These are phyloP conservation scores for Posidonia oceanica DNA, from an alignment of 116 monocot genomes.

Conservation along the genomic window DNA sequence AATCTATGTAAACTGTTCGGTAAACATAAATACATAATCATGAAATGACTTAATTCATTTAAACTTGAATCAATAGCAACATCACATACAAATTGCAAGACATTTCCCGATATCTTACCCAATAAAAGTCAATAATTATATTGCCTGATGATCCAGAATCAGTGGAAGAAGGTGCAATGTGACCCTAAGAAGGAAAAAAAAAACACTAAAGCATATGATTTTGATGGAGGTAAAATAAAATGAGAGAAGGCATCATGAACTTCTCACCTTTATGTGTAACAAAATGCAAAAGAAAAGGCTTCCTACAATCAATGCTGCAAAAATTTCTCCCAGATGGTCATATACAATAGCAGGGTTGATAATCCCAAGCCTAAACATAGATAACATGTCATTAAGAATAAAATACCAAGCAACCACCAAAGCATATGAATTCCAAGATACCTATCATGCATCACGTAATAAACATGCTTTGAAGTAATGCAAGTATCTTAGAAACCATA, in stretches of 20 bases:
- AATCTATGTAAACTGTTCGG: too few relatives aligned
- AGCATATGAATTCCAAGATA: neutral
- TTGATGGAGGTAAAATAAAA: neutral
- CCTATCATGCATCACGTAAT: too few relatives aligned
- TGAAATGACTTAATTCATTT: neutral
- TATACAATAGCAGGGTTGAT: slow-evolving; percentile 86
- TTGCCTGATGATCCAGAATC: slow-evolving; percentile 98
- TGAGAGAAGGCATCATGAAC: neutral
- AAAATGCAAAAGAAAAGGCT: slow-evolving; percentile 91
- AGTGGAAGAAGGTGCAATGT: slow-evolving; percentile 83
- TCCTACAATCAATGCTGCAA: slow-evolving; percentile 66
- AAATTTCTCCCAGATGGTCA: slow-evolving; percentile 96
- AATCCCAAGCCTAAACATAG: slow-evolving; percentile 62
- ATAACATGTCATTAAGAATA: neutral
- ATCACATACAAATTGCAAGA: neutral
- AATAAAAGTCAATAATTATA: slow-evolving; percentile 88
- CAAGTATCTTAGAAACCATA: too few relatives aligned
- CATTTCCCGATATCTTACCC: slow-evolving; percentile 39
- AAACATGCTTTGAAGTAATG: too few relatives aligned
- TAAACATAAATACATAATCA: too few relatives aligned
- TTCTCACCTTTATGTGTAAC: slow-evolving; percentile 78
- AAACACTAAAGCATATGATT: neutral
- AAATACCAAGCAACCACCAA: too few relatives aligned
- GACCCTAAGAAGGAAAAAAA: slow-evolving; percentile 46
- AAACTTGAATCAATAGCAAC: slow-evolving; percentile 10